phyloP scores from a whole-genome alignment of 495 filamentous ascomycete genomes.

The Trichoderma parareesei region DNA sequence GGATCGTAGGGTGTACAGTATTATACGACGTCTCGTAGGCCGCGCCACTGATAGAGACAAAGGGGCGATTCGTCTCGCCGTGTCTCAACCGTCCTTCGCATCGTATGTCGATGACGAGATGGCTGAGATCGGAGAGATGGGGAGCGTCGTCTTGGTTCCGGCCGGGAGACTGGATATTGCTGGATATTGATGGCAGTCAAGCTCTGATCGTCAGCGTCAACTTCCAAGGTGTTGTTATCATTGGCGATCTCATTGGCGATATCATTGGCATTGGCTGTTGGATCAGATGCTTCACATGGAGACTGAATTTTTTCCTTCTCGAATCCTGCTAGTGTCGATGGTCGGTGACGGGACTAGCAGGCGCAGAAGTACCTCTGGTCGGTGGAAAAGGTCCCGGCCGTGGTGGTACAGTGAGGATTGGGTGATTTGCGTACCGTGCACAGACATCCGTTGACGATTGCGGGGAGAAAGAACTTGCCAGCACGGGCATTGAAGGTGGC shows the following conservation, averaged over 20 bases:
- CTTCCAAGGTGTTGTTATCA: too few species aligned
- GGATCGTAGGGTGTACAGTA: not conserved
- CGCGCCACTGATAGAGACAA: too few species aligned
- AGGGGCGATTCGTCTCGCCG: too few species aligned
- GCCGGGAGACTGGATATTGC: too few species aligned
- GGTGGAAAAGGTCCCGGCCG: not conserved
- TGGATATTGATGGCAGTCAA: not conserved
- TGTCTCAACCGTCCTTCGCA: too few species aligned
- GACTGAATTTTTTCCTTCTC: not conserved
- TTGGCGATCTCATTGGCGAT: too few species aligned
- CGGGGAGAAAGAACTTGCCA: not conserved
- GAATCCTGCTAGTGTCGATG: constrained; percentile 1
- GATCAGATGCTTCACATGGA: not conserved
- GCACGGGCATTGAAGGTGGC: too few species aligned
- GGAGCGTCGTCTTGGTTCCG: too few species aligned
- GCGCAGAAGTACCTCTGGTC: not conserved
- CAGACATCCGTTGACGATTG: not conserved
- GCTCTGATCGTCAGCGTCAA: too few species aligned
- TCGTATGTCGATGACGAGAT: too few species aligned
- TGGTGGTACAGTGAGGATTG: not conserved
- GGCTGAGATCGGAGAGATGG: too few species aligned
- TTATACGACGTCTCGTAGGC: too few species aligned
- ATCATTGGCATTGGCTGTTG: not conserved
- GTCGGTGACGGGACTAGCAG: constrained; percentile 1
- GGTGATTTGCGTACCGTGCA: not conserved